Percentiles rank a stretch among this genome's conserved stretches.
phyloP scores from a whole-genome alignment of 139 green algal species.

The Tetraselmis striata region DNA sequence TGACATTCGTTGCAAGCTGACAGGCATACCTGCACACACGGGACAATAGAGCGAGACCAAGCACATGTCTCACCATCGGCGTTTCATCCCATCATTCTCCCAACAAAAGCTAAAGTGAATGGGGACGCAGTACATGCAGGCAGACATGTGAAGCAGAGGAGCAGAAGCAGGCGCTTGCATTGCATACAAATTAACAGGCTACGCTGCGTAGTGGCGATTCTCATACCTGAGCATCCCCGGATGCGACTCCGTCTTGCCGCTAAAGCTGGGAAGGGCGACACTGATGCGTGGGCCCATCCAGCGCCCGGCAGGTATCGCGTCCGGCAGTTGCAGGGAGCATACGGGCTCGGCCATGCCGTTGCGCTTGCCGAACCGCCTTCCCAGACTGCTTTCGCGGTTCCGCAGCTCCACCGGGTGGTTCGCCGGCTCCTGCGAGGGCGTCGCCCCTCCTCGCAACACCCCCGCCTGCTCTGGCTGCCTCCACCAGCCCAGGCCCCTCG shows the following conservation, averaged over 20 bases:
- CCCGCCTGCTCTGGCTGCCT: background rate
- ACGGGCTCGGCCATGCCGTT: constrained; percentile 36
- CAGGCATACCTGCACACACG: background rate
- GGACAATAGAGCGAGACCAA: too few species aligned
- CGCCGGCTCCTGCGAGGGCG: background rate
- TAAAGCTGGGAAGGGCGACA: constrained; percentile 75
- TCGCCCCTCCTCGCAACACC: background rate
- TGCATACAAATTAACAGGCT: too few species aligned
- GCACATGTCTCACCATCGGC: too few species aligned
- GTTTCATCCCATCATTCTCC: too few species aligned
- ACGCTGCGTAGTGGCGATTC: too few species aligned
- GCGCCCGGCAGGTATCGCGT: background rate
- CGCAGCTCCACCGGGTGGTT: constrained; percentile 8
- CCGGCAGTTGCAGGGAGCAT: constrained; percentile 46
- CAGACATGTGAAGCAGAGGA: too few species aligned
- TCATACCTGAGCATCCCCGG: background rate
- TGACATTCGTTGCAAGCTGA: background rate
- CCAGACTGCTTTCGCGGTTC: background rate
- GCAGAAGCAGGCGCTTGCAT: too few species aligned
- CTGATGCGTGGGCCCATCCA: constrained; percentile 29
- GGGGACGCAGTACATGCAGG: too few species aligned
- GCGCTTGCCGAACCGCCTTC: background rate
- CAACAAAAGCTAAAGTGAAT: too few species aligned
- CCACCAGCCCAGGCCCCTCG: background rate
- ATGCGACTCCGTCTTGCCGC: constrained; percentile 4